A percentile compares a stretch with the other conserved stretches of the same genome.
Evolutionary conservation across 2,329 filamentous ascomycete species (phyloP).

Genomic region (Alternaria alternata): DNA sequence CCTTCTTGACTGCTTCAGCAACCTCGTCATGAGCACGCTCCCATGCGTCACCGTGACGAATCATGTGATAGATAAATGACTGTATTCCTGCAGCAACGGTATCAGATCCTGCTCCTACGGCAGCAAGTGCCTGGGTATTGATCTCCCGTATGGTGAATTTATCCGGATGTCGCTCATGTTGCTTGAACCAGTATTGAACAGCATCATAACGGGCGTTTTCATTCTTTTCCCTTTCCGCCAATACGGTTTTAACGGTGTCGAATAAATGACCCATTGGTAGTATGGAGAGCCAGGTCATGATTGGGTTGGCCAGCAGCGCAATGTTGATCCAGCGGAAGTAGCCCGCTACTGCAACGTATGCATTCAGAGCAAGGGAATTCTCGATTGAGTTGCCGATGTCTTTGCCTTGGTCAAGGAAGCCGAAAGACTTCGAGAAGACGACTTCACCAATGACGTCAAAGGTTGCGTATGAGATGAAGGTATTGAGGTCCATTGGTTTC

Average conservation of each 20-base stretch:
- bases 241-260: slow-evolving; percentile 45
- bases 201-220: slow-evolving; percentile 46
- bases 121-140: slow-evolving; percentile 45
- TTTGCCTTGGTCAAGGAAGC: slow-evolving; percentile 30
- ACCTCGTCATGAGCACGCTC: slow-evolving; percentile 17
- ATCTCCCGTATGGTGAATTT: slow-evolving; percentile 47
- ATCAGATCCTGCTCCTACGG: slow-evolving; percentile 51
- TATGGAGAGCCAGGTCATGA: slow-evolving; percentile 48
- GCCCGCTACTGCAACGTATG: not conserved
- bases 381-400: slow-evolving; percentile 51
- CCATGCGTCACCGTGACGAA: slow-evolving; percentile 30
- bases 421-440: slow-evolving; percentile 47
- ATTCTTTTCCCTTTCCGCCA: slow-evolving; percentile 47
- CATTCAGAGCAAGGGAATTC: slow-evolving; percentile 23
- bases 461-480: slow-evolving; percentile 54
- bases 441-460: slow-evolving; percentile 53
- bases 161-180: slow-evolving; percentile 45
- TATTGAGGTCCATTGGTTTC: slow-evolving; percentile 27
- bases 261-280: slow-evolving; percentile 52
- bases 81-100: slow-evolving; percentile 49
- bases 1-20: slow-evolving; percentile 1
- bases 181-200: slow-evolving; percentile 49
- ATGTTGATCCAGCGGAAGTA: slow-evolving; percentile 25
- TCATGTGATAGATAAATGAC: slow-evolving; percentile 49
- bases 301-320: slow-evolving; percentile 46